These are phyloP conservation scores for Viola odorata DNA, from an alignment of 345 rosid species.

Conservation along the genomic window DNA sequence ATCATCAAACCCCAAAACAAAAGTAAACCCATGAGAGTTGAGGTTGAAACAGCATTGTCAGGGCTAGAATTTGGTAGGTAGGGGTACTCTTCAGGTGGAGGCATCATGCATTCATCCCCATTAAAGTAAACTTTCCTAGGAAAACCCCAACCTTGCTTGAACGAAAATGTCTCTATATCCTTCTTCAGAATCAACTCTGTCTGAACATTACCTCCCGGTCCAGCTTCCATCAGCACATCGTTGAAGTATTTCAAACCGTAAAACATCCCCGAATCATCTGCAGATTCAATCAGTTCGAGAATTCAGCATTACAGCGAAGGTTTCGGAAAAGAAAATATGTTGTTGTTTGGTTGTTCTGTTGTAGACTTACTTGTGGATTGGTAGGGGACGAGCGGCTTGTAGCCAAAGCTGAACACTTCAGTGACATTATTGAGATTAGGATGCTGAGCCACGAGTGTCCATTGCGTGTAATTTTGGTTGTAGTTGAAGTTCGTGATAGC, in stretches of 20 bases:
- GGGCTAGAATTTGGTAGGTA: slow-evolving; percentile 6
- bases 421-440: slow-evolving; percentile 29
- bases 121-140: slow-evolving; percentile 34
- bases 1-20: slow-evolving; percentile 8
- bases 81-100: slow-evolving; percentile 31
- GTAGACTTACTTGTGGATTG: slow-evolving; percentile 18
- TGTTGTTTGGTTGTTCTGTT: too few relatives aligned
- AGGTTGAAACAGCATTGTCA: not conserved
- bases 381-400: slow-evolving; percentile 17
- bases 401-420: slow-evolving; percentile 20
- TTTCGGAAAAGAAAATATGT: not conserved
- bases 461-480: slow-evolving; percentile 17
- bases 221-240: slow-evolving; percentile 29
- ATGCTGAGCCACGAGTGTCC: slow-evolving; percentile 25
- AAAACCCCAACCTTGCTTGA: slow-evolving; percentile 38
- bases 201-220: slow-evolving; percentile 35
- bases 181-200: slow-evolving; percentile 31
- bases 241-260: slow-evolving; percentile 30
- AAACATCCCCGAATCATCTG: slow-evolving; percentile 44
- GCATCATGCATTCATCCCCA: slow-evolving; percentile 35
- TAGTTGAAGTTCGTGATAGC: slow-evolving; percentile 26
- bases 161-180: slow-evolving; percentile 24
- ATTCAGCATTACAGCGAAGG: not conserved
- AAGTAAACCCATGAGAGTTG: not conserved
- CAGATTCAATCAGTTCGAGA: not conserved